phyloP scores from a whole-genome alignment of 257 asterid species.

The Ocimum tenuiflorum region DNA sequence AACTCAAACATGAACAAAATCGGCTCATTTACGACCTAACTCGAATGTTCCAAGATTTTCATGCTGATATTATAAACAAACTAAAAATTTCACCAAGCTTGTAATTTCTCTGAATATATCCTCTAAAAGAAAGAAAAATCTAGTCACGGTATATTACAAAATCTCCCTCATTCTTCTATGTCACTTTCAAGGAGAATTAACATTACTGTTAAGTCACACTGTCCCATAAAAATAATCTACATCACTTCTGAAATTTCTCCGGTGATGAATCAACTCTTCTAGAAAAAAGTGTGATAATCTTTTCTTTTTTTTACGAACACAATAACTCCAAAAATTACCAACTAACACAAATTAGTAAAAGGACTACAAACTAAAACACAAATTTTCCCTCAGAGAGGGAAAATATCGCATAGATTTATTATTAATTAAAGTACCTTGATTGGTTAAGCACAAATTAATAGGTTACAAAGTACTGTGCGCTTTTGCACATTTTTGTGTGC shows the following conservation, averaged over 20 bases:
- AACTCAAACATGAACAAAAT: too few species aligned
- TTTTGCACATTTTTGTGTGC: conserved; percentile 14
- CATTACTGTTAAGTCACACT: conserved; percentile 6
- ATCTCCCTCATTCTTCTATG: conserved; percentile 8
- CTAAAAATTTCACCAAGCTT: too few species aligned
- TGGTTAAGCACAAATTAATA: conserved; percentile 35
- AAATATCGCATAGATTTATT: conserved; percentile 16
- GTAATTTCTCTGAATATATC: too few species aligned
- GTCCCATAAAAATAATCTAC: conserved; percentile 15
- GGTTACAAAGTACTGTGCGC: conserved; percentile 26
- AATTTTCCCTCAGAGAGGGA: conserved; percentile 28
- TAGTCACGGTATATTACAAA: background rate
- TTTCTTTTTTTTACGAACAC: too few species aligned
- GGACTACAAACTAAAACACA: conserved; percentile 28
- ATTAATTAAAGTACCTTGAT: conserved; percentile 20
- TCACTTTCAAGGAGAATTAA: conserved; percentile 25
- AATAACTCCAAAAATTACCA: background rate
- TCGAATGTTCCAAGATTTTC: too few species aligned
- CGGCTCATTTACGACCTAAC: too few species aligned
- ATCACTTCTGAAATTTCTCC: conserved; percentile 32
- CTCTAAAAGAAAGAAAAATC: too few species aligned
- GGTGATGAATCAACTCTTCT: conserved; percentile 12
- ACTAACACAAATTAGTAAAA: conserved; percentile 4
- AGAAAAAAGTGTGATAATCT: conserved; percentile 23
- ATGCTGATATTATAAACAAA: too few species aligned